Conservation (phyloP, 2,329 filamentous ascomycete species). For the Penicillium rolfsii region DNA sequence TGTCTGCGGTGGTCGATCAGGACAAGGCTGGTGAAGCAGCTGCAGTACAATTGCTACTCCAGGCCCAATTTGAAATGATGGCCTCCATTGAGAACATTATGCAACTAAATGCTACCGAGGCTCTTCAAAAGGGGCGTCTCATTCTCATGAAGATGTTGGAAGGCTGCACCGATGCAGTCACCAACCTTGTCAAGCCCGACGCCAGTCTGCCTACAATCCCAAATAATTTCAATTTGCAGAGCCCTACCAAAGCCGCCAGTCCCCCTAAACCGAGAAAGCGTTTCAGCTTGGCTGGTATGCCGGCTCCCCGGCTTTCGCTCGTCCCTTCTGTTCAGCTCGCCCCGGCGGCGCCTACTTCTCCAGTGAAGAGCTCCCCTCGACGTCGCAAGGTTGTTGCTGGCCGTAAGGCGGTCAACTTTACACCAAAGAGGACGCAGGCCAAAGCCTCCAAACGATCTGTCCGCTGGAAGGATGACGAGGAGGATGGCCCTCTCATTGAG, state of each 20-base stretch:
- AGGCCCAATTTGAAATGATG: conserved; percentile 90
- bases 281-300: conserved; percentile 44
- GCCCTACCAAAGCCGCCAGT: conserved; percentile 70
- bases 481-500: conserved; percentile 82
- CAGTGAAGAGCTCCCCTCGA: conserved; percentile 77
- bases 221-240: conserved; percentile 63
- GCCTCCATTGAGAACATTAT: conserved; percentile 80
- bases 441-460: conserved; percentile 78
- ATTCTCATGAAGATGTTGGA: conserved; percentile 79
- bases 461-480: conserved; percentile 89
- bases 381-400: conserved; percentile 66
- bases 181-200: conserved; percentile 89
- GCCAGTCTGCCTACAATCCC: conserved; percentile 62
- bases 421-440: conserved; percentile 66
- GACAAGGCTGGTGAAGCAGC: conserved; percentile 79
- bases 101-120: conserved; percentile 79
- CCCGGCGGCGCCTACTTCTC: conserved; percentile 55
- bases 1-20: conserved; percentile 76
- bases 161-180: conserved; percentile 71
- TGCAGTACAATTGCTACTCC: conserved; percentile 79
- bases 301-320: conserved; percentile 31
- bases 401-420: conserved; percentile 78
- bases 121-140: conserved; percentile 74
- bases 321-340: conserved; percentile 38
- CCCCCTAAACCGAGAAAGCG: conserved; percentile 72